Evolutionary conservation across 2,329 filamentous ascomycete species (phyloP), one percentile per base, ranked within the genome.

Genomic region (Paradendryphiella salina): DNA sequence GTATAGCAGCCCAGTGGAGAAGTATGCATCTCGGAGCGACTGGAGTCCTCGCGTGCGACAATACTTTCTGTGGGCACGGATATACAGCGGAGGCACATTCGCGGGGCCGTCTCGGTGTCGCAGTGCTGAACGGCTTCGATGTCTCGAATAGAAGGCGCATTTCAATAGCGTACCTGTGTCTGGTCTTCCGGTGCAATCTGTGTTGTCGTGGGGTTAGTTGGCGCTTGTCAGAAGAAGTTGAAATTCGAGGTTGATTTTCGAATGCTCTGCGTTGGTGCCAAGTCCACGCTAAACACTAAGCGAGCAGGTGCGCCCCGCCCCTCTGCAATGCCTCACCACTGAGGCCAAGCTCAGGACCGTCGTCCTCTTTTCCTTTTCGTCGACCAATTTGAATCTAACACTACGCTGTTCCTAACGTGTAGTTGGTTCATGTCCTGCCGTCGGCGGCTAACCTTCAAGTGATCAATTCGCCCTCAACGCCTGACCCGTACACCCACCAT

Each of bases 141-240:
- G 34, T 39, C 43, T 33, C 42, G 46, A 45, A 3, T 15, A 34
- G 35, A 52, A 52, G 41, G 48, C 49, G 53, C 53, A 38, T 20
- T 20, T 50, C 38, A 45, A 39, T 18, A 55, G 62, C 68, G 59
- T 65, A 72, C 69, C 70, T 72, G 62, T 59, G 57, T 64, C 63
- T 61, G 56, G 69, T 61, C 69, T 71, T 67, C 70, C 65, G 61
- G 61, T 62, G 68, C 68, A 70, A 70, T 62, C 59, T 61, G 63
- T 61, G 64, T 69, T 61, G 66, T 65, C 59, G 64, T 67, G 60
- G 62, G 63, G 64, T 64, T 65, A 65, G 63, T 66, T 49, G 53
- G 57, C 54, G 57, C 57, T 62, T 60, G 61, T 66, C 60, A 58
- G 45, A 57, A 47, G 47, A 61, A 53, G 50, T 43, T 35, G 55